A percentile compares a stretch with the other conserved stretches of the same genome.
These are phyloP conservation scores for Desmodesmus armatus DNA, from an alignment of 139 green algal genomes.

Conservation along the genomic window DNA sequence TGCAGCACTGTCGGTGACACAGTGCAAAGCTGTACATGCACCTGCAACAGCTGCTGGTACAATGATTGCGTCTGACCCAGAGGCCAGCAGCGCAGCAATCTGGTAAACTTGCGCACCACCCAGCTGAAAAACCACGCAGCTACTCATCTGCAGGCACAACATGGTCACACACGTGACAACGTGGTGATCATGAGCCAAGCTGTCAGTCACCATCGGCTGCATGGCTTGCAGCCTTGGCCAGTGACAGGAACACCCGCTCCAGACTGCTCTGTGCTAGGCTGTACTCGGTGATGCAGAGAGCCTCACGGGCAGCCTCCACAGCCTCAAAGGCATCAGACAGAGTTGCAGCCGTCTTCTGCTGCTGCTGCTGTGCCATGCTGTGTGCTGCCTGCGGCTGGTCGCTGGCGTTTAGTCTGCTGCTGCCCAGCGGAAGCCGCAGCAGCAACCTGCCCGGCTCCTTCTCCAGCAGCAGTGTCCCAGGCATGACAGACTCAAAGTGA, in stretches of 20 bases:
- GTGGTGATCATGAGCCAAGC: not conserved
- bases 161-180: too few relatives aligned
- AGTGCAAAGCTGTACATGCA: too few relatives aligned
- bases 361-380: conserved; percentile 16
- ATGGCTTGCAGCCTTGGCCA: conserved; percentile 52
- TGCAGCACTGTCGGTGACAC: too few relatives aligned
- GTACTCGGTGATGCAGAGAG: conserved; percentile 65
- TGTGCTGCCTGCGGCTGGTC: not conserved
- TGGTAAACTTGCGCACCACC: not conserved
- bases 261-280: conserved; percentile 72
- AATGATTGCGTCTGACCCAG: too few relatives aligned
- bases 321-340: conserved; percentile 48
- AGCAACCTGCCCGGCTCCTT: conserved; percentile 35
- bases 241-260: conserved; percentile 75
- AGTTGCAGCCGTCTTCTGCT: not conserved
- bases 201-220: conserved; percentile 8
- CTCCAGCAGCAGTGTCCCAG: conserved; percentile 5
- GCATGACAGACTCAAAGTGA: conserved; percentile 44
- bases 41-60: too few relatives aligned
- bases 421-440: conserved; percentile 37
- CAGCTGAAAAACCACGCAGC: too few relatives aligned
- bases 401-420: not conserved
- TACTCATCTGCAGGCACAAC: not conserved
- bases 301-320: conserved; percentile 52
- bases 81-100: not conserved